Base-by-base conservation (phyloP, 73 alveolate genomes). In the Uronychia binucleata region DNA sequence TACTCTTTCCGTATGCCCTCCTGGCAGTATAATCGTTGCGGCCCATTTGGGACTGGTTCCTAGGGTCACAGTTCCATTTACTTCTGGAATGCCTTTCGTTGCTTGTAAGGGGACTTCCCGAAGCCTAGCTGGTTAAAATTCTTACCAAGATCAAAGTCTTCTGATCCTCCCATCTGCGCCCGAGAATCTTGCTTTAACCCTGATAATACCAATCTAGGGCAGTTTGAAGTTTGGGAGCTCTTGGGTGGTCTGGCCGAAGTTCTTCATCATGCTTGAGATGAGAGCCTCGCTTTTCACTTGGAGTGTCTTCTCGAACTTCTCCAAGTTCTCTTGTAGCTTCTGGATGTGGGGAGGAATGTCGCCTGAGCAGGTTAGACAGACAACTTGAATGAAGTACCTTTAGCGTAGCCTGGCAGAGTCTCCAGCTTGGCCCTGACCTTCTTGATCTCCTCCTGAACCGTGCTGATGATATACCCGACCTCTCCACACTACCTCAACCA, bases 271-370 rank as follows among this genome's bases (percentile, higher is more conserved):
- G 34, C 58, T 33, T 58, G 46, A 35, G 80, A 90, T 90, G 13
- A 90, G 77, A 25, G 74, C 46, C 28, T 85, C 92, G 46, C 75
- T 85, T 77, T 90, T 90, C 84, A 79, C 34, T 75, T 90, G 88
- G 8, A 90, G 75, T 76, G 85, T 79, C 0, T 82, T 88, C 30
- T 79, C 89, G 35, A 85, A 59, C 57, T 57, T 60, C 29, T 83
- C 88, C 27, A 89, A 67, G 31, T 85, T 88, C 57, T 60, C 74
- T 46, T 82, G 82, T 1, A 89, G 75, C 58, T 89, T 89, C 33
- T 83, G 86, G n/a, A 89, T 32, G 79, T 89, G 92, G 0, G 90
- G 92, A 1, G 95, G 95, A 30, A 89, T 82, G 32, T 89, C 92
- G 19, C 95, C 91, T 77, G 58, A 82, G 31, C n/a, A 60, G 67